Evolutionary conservation across 2,329 filamentous ascomycete species (phyloP).

Genomic region (Cladosporium sp.): DNA sequence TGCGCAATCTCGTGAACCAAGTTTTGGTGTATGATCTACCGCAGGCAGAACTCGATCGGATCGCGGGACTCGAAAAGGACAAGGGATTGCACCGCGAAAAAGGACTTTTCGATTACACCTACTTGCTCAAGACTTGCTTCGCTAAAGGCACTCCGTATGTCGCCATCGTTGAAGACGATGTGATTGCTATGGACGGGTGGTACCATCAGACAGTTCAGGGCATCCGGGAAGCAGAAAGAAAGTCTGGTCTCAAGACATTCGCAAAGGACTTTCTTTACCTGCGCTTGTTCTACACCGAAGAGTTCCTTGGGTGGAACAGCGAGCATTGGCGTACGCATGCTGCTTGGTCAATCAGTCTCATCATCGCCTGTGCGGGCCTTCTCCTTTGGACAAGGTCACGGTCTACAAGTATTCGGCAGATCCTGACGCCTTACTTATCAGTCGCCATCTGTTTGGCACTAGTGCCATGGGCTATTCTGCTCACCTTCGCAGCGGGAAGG

Average conservation of each 20-base stretch:
- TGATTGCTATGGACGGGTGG: not conserved
- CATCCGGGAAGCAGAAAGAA: conserved; percentile 17
- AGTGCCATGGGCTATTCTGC: too few relatives aligned
- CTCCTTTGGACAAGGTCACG: too few relatives aligned
- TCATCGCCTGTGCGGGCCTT: too few relatives aligned
- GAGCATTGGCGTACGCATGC: conserved; percentile 33
- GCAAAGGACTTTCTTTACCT: too few relatives aligned
- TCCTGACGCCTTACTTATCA: too few relatives aligned
- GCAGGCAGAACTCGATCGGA: too few relatives aligned
- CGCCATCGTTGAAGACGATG: not conserved
- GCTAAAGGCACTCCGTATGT: conserved; percentile 26
- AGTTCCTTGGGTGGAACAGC: conserved; percentile 43
- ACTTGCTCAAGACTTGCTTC: conserved; percentile 39
- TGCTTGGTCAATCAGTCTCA: too few relatives aligned
- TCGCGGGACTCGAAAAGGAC: conserved; percentile 33
- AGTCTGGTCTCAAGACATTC: too few relatives aligned
- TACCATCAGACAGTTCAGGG: not conserved
- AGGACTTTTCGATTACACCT: conserved; percentile 41
- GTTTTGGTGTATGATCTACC: conserved; percentile 36
- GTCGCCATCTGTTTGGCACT: too few relatives aligned
- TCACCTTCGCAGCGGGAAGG: too few relatives aligned
- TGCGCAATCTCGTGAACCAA: conserved; percentile 36
- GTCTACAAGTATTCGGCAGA: too few relatives aligned
- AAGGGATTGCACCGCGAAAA: conserved; percentile 32
- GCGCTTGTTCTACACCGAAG: conserved; percentile 46